phyloP scores from a whole-genome alignment of 116 monocot species.

The Cymodocea nodosa region DNA sequence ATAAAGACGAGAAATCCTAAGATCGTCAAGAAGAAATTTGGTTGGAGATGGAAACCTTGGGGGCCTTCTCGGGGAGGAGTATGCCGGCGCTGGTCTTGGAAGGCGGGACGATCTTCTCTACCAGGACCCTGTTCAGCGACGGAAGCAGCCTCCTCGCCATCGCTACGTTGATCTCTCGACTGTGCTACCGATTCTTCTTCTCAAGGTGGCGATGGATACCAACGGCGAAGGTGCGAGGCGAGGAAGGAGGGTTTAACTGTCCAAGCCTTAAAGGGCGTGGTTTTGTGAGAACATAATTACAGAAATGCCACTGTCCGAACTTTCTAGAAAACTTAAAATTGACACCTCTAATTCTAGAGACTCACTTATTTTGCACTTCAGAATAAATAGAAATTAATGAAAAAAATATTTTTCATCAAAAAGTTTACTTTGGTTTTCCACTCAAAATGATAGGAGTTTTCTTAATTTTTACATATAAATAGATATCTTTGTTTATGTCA shows the following conservation, averaged over 20 bases:
- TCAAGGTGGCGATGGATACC: too few species aligned
- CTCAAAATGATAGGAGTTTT: too few species aligned
- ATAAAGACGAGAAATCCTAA: not conserved
- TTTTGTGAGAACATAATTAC: not conserved
- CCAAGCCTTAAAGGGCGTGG: not conserved
- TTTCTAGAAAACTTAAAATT: too few species aligned
- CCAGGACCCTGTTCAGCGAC: slow-evolving; percentile 27
- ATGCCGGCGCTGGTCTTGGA: slow-evolving; percentile 41
- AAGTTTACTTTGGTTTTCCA: too few species aligned
- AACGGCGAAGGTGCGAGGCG: not conserved
- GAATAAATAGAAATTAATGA: too few species aligned
- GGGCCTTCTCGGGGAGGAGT: slow-evolving; percentile 36
- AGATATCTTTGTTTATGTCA: too few species aligned
- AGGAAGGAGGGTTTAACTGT: not conserved
- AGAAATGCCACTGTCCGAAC: not conserved
- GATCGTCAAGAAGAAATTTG: not conserved
- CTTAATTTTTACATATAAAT: too few species aligned
- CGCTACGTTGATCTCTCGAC: not conserved
- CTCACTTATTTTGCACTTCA: too few species aligned
- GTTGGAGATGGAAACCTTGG: slow-evolving; percentile 15
- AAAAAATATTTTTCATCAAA: too few species aligned
- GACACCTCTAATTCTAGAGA: too few species aligned
- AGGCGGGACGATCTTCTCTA: slow-evolving; percentile 47
- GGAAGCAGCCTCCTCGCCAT: slow-evolving; percentile 34
- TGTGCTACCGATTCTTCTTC: not conserved